phyloP scores from a whole-genome alignment of 2,329 filamentous ascomycete genomes.

The Leptographium lundbergii region DNA sequence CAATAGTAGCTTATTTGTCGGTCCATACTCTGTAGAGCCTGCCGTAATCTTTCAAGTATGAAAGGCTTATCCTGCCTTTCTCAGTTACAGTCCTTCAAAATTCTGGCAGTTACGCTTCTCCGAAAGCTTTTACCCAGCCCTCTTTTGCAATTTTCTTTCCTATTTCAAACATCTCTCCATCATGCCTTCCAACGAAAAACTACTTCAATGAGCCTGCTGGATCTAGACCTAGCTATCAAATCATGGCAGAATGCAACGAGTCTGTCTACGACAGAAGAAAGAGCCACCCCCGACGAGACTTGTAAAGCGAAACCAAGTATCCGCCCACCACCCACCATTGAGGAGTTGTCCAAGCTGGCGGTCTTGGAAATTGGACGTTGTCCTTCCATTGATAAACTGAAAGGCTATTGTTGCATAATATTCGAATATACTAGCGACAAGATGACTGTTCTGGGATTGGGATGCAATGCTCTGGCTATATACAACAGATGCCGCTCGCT shows the following conservation, averaged over 20 bases:
- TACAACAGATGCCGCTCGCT: neutral
- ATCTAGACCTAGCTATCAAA: neutral
- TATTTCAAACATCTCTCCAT: neutral
- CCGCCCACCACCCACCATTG: neutral
- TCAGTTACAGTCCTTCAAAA: neutral
- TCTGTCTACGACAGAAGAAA: neutral
- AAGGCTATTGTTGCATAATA: neutral
- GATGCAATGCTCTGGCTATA: neutral
- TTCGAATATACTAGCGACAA: neutral
- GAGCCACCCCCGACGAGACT: neutral
- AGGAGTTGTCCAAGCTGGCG: neutral
- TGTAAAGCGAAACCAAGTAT: neutral
- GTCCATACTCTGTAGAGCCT: too few relatives aligned
- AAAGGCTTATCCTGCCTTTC: neutral
- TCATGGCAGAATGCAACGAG: neutral
- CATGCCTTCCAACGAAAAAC: neutral
- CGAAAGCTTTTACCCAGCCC: neutral
- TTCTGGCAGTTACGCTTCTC: neutral
- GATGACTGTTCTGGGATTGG: neutral
- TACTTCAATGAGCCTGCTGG: neutral
- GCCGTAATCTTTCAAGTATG: neutral
- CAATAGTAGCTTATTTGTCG: too few relatives aligned
- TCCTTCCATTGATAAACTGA: neutral
- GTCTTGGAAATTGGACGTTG: neutral
- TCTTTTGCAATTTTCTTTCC: neutral